A percentile compares a stretch with the other conserved stretches of the same genome.
Conservation (phyloP, 306 rosid genomes). For the Vigna trinervia region DNA sequence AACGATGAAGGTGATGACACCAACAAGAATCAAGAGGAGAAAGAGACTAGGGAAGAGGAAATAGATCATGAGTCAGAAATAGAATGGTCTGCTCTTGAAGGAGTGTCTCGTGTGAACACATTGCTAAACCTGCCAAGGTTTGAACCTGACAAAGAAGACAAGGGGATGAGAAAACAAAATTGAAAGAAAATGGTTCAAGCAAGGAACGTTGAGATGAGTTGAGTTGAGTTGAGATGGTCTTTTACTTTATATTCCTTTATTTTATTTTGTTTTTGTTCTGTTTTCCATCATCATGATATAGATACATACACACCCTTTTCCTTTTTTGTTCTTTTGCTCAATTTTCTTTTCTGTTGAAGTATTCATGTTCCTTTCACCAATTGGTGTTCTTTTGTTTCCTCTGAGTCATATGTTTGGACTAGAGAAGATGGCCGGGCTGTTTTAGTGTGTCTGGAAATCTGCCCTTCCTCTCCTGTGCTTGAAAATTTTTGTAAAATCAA, state of each 20-base stretch:
- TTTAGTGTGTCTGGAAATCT: conserved; percentile 80
- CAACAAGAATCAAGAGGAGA: conserved; percentile 54
- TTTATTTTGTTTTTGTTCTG: neutral
- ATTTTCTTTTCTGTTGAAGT: conserved; percentile 33
- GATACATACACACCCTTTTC: conserved; percentile 7
- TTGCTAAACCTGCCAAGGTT: conserved; percentile 88
- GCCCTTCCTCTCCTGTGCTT: conserved; percentile 43
- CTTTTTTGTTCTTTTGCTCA: conserved; percentile 38
- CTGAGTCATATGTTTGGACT: conserved; percentile 46
- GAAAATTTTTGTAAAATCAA: conserved; percentile 43
- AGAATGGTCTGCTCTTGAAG: conserved; percentile 98
- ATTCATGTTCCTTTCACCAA: conserved; percentile 35
- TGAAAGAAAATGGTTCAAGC: conserved; percentile 51
- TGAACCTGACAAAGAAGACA: conserved; percentile 75
- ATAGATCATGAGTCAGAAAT: conserved; percentile 55
- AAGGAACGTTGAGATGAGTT: conserved; percentile 23
- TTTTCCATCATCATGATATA: conserved; percentile 36
- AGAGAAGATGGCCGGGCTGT: conserved; percentile 69
- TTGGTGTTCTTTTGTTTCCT: neutral
- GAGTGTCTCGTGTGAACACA: conserved; percentile 97
- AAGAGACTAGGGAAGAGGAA: conserved; percentile 56
- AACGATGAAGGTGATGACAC: conserved; percentile 50
- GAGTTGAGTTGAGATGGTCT: conserved; percentile 22
- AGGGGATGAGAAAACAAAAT: conserved; percentile 48
- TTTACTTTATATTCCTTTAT: conserved; percentile 31